Evolutionary conservation across 2,329 filamentous ascomycete genomes (phyloP).

Genomic region (Penicillium sp.): DNA sequence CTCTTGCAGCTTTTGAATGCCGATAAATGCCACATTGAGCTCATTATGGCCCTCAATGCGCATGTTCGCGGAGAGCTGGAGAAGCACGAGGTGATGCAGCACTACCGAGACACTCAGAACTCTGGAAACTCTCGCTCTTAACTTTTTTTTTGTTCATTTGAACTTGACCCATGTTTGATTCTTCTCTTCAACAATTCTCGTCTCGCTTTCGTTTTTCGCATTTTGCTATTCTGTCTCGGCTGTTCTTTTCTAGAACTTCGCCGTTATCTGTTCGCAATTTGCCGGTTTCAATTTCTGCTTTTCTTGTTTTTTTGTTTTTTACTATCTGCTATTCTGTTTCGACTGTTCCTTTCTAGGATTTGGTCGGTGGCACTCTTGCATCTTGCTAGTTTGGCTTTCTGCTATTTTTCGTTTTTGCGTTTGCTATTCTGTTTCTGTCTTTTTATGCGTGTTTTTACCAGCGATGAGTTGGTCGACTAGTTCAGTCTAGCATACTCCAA

Average conservation of each 20-base stretch:
- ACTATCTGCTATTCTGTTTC: neutral
- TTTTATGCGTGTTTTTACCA: neutral
- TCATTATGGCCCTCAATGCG: neutral
- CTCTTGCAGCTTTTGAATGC: neutral
- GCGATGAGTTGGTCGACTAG: neutral
- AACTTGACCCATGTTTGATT: neutral
- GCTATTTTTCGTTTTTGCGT: neutral
- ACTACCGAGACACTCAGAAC: neutral
- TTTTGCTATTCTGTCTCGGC: neutral
- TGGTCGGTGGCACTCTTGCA: neutral
- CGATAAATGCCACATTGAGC: neutral
- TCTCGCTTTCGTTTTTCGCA: neutral
- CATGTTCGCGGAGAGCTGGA: neutral
- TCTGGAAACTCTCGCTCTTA: neutral
- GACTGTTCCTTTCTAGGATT: neutral
- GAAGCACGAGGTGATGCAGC: neutral
- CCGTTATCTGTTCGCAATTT: neutral
- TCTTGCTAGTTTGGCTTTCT: neutral
- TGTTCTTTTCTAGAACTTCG: neutral
- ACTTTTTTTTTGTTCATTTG: neutral
- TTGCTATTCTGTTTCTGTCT: neutral
- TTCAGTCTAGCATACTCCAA: neutral
- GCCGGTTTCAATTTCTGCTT: neutral
- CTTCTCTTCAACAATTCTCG: neutral
- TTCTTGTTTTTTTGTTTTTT: neutral